phyloP scores from a whole-genome alignment of 164 flowering plant genomes.

The Umbilicus rupestris region DNA sequence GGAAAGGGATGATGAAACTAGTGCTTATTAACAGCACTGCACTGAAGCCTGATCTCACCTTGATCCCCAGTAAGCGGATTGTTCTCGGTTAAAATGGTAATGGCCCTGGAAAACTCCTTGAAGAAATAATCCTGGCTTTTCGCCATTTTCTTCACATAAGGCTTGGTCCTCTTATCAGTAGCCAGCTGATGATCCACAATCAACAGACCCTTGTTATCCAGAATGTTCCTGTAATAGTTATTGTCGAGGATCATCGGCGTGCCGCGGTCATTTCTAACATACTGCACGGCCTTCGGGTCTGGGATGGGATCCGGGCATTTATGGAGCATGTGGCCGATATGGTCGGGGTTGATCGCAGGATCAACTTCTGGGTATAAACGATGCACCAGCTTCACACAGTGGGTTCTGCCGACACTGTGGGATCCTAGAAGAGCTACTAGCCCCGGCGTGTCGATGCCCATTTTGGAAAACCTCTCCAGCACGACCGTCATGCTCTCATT shows the following conservation, averaged over 20 bases:
- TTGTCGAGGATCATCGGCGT: slow-evolving; percentile 93
- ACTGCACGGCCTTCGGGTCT: slow-evolving; percentile 92
- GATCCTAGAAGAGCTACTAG: slow-evolving; percentile 93
- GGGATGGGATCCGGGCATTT: slow-evolving; percentile 89
- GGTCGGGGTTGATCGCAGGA: slow-evolving; percentile 68
- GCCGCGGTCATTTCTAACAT: slow-evolving; percentile 91
- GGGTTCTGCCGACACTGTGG: slow-evolving; percentile 97
- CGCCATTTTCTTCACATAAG: slow-evolving; percentile 91
- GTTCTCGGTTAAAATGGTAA: slow-evolving; percentile 79
- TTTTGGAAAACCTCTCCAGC: slow-evolving; percentile 66
- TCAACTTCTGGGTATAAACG: slow-evolving; percentile 91
- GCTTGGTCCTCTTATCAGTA: slow-evolving; percentile 65
- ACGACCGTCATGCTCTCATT: slow-evolving; percentile 90
- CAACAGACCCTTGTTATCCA: slow-evolving; percentile 90
- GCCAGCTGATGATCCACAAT: slow-evolving; percentile 84
- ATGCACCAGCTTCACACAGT: slow-evolving; percentile 93
- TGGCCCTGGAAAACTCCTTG: slow-evolving; percentile 67
- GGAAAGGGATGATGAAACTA: not conserved
- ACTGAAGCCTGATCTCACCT: slow-evolving; percentile 91
- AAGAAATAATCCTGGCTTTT: slow-evolving; percentile 81
- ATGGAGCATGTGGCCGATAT: slow-evolving; percentile 85
- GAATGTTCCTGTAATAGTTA: slow-evolving; percentile 88
- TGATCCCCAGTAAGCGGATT: slow-evolving; percentile 86
- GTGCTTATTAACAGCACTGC: slow-evolving; percentile 75
- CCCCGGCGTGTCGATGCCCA: slow-evolving; percentile 88